Conservation (phyloP, 2,329 filamentous ascomycete genomes). For the Fonsecaea erecta region DNA sequence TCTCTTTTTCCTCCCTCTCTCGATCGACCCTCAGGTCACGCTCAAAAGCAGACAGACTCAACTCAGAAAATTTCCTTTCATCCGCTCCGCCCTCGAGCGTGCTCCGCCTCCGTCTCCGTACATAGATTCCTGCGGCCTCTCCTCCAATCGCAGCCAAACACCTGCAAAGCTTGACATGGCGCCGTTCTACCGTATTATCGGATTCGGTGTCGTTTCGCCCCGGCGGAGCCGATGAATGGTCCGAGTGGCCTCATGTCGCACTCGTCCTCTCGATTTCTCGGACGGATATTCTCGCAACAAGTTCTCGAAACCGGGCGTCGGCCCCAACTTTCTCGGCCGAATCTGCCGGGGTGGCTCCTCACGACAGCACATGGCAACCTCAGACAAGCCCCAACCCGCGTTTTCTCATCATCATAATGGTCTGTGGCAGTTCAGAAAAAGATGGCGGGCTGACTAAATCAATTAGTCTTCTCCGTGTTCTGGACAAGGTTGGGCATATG, state of each 20-base stretch:
- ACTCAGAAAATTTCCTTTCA: constrained; percentile 3
- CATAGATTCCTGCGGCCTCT: constrained; percentile 2
- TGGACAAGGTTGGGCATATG: constrained; percentile 2
- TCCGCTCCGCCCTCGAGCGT: constrained; percentile 12
- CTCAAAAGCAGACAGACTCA: not conserved
- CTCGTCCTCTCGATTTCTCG: constrained; percentile 3
- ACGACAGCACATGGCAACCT: constrained; percentile 13
- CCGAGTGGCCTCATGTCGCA: constrained; percentile 10
- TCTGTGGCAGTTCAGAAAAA: not conserved
- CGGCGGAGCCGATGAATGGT: constrained; percentile 17
- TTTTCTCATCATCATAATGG: not conserved
- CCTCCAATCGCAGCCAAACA: constrained; percentile 1
- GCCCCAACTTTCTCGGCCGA: constrained; percentile 9
- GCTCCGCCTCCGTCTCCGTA: constrained; percentile 8
- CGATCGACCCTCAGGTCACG: constrained; percentile 1
- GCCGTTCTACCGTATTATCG: constrained; percentile 5
- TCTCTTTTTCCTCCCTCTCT: not conserved
- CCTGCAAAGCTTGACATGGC: constrained; percentile 12
- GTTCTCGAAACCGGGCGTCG: not conserved
- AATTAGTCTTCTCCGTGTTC: not conserved
- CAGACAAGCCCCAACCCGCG: not conserved
- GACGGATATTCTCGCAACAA: not conserved
- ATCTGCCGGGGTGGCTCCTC: not conserved
- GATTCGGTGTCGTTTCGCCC: constrained; percentile 10
- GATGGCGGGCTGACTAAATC: constrained; percentile 7